These are phyloP conservation scores for Daldinia sp. DNA, from an alignment of 2,329 filamentous ascomycete genomes.

Conservation along the genomic window DNA sequence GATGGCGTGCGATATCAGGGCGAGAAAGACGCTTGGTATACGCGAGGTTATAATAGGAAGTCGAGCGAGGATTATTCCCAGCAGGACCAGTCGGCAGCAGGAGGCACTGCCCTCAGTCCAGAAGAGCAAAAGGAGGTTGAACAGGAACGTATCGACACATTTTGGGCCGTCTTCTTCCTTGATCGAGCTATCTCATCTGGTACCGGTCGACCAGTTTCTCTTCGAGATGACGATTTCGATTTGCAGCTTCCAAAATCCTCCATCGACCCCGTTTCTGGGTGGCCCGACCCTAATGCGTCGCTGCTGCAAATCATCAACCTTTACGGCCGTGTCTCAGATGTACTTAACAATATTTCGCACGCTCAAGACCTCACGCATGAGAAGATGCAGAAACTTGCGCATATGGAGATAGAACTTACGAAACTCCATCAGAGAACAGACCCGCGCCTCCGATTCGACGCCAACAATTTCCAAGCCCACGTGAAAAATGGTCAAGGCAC, in stretches of 20 bases:
- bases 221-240: slow-evolving; percentile 86
- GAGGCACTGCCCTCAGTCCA: slow-evolving; percentile 53
- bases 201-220: slow-evolving; percentile 82
- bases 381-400: slow-evolving; percentile 73
- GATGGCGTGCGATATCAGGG: slow-evolving; percentile 73
- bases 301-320: slow-evolving; percentile 86
- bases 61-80: slow-evolving; percentile 39
- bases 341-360: slow-evolving; percentile 82
- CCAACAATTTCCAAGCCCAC: slow-evolving; percentile 85
- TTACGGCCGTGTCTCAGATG: slow-evolving; percentile 83
- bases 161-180: slow-evolving; percentile 90
- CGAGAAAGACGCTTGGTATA: slow-evolving; percentile 60
- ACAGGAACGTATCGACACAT: slow-evolving; percentile 83
- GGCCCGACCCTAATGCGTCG: slow-evolving; percentile 81
- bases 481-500: slow-evolving; percentile 82
- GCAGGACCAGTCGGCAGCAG: slow-evolving; percentile 52
- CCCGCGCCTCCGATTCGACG: slow-evolving; percentile 80
- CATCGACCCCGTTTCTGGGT: slow-evolving; percentile 65
- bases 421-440: slow-evolving; percentile 76
- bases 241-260: slow-evolving; percentile 69
- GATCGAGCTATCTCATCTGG: slow-evolving; percentile 89
- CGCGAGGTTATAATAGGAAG: slow-evolving; percentile 54
- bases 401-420: slow-evolving; percentile 84
- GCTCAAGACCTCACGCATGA: slow-evolving; percentile 78
- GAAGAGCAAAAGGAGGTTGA: slow-evolving; percentile 72